Evolutionary conservation across 192 early-diverging fungal genomes (phyloP), one percentile per base, ranked within the genome.

Genomic region (Irineochytrium annulatum): DNA sequence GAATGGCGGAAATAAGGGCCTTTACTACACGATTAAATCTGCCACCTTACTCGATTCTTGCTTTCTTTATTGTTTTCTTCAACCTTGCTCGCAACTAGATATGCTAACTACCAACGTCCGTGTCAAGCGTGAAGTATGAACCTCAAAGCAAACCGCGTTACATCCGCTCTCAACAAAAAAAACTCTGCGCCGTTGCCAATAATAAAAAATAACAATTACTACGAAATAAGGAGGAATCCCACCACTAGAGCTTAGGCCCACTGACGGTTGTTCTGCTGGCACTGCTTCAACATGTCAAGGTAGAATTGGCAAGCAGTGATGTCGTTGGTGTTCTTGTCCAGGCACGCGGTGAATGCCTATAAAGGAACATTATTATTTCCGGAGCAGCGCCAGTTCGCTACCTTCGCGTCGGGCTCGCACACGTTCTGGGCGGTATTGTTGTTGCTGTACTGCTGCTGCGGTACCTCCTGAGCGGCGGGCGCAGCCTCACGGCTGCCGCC

Each of bases 261-360:
- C 46, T 22, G 46, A 8, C n/a, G 8, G 24, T 14, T 26, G 59
- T 45, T 60, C 17, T 70, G 35, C 65, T 90, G 91, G 80, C 93
- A 97, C 52, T 87, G 78, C 83, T 94, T 94, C 55, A 97, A 83
- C 75, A 86, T 80, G 63, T 97, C 92, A 34, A 94, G 73, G 73
- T 92, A 92, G 81, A 88, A 92, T 76, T 91, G 87, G 79, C 94
- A 97, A 30, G 84, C 78, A 39, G 62, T 69, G 63, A 90, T 85
- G 71, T 94, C 86, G 66, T 89, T 86, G 52, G 77, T 79, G 71
- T 83, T 91, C 64, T 74, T 66, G 67, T 95, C 90, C 32, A 97
- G 78, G 69, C 95, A 97, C 64, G 86, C 82, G 33, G 83, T 86
- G 69, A 93, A 93, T 27, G 86, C 88, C 73, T n/a, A n/a, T n/a